These are phyloP conservation scores for Eucalyptus cloeziana DNA, from an alignment of 345 rosid genomes.

Conservation along the genomic window DNA sequence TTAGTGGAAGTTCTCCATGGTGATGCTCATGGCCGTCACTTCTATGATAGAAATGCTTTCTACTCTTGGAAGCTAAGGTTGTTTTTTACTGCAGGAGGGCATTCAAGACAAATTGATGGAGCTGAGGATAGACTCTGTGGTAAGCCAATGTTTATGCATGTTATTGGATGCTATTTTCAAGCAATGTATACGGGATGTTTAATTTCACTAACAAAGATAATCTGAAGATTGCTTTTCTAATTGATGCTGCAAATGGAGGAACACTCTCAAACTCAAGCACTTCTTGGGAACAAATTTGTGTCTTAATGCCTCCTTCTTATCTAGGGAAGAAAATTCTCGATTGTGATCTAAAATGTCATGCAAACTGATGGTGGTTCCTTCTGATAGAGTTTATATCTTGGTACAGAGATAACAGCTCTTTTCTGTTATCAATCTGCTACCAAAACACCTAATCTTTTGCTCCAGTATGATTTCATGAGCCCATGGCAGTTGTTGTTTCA, in stretches of 20 bases:
- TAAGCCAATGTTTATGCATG: slow-evolving; percentile 2
- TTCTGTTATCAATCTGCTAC: background rate
- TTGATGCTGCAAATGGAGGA: background rate
- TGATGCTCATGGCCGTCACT: background rate
- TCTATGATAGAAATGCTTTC: background rate
- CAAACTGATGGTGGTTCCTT: background rate
- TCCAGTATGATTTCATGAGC: background rate
- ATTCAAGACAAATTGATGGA: slow-evolving; percentile 24
- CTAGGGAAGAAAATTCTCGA: background rate
- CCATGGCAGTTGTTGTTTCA: background rate
- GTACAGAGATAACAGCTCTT: background rate
- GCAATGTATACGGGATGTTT: background rate
- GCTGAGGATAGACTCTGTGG: slow-evolving; percentile 53
- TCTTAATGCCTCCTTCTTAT: background rate
- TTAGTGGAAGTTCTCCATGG: too few species aligned
- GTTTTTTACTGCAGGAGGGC: slow-evolving; percentile 35
- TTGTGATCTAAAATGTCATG: background rate
- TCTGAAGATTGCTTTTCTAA: background rate
- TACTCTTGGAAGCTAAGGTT: background rate
- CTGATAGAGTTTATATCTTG: background rate
- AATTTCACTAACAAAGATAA: background rate
- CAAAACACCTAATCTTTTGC: background rate
- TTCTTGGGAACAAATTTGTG: background rate
- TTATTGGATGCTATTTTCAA: background rate
- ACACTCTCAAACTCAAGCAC: background rate